Conservation (phyloP, 495 filamentous ascomycete genomes). For the Talaromyces stipitatus region DNA sequence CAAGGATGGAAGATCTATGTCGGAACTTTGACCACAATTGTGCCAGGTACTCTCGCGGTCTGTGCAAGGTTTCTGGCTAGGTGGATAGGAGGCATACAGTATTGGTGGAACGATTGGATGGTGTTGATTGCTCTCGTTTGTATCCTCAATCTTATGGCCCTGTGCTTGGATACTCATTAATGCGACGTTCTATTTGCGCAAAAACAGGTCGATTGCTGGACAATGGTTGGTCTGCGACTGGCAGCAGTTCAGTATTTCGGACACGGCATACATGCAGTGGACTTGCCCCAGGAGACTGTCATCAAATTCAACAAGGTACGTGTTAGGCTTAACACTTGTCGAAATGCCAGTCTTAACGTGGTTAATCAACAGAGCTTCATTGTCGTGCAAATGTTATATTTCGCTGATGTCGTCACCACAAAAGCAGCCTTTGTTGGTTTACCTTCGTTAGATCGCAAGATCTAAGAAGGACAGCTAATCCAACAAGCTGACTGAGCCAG, state of each 20-base stretch:
- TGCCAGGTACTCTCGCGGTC: conserved; percentile 25
- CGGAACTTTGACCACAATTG: conserved; percentile 20
- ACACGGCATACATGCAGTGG: conserved; percentile 11
- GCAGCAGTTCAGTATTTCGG: conserved; percentile 11
- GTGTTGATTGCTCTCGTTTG: conserved; percentile 22
- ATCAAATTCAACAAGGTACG: conserved; percentile 18
- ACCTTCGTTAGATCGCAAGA: no score
- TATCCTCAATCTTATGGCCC: background rate
- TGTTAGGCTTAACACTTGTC: background rate
- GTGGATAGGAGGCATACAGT: conserved; percentile 15
- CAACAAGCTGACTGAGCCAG: no score
- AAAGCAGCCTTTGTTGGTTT: no score
- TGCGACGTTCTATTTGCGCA: background rate
- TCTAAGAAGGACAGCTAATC: no score
- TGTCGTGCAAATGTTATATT: conserved; percentile 19
- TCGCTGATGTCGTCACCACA: conserved; percentile 18
- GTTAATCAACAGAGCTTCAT: conserved; percentile 16
- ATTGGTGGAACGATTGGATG: conserved; percentile 35
- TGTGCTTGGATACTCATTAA: background rate
- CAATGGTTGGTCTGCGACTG: conserved; percentile 16
- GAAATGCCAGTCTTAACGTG: background rate
- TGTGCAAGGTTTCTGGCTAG: conserved; percentile 20
- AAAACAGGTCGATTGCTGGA: conserved; percentile 16
- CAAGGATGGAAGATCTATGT: conserved; percentile 11
- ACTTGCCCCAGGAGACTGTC: conserved; percentile 8